Evolutionary conservation across 129 eudicot species (phyloP), one percentile per base, ranked within the genome.

Genomic region (Flaveria brownii): DNA sequence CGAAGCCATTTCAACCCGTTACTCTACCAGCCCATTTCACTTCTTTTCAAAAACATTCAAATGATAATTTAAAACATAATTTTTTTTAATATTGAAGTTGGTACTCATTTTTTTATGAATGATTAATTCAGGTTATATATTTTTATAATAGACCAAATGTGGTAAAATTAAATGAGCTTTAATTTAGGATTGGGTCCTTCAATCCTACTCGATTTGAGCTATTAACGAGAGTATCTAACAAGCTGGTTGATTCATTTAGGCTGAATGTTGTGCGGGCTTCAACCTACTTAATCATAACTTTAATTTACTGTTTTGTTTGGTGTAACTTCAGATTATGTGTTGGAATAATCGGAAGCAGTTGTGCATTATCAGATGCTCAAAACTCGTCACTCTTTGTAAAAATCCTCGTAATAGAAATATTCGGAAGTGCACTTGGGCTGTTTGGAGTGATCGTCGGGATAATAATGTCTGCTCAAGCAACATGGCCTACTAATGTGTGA

Each of bases 381-480:
- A 94, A 94, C 91, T 94, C 98, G 11, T 76, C 98, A 2, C 97
- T 94, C 41, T 94, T 94, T 50, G 98, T 91, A 9, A 94, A 94
- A 93, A 94, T 91, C 36, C 89, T 94, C 11, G 98, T 94, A 70
- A 93, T 91, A 43, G 98, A 91, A 82, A 93, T 93, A 52, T 93
- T 93, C 11, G 98, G 96, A 60, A 91, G 97, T 57, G 98, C 98
- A 59, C 96, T 93, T 56, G 98, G 98, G 50, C 83, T 93, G 83
- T 93, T 93, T 83, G 98, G 98, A 56, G 98, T 93, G n/a, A 93
- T 93, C 33, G 98, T 93, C 42, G 97, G 98, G 50, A 93, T 93
- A 18, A 93, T 93, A 74, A 93, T 93, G 97, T 93, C 98, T 18
- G 97, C 98, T 77, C 98, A 93, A 88, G 98, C 98, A 47, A 85